Evolutionary conservation across 805 yeast species (phyloP).

Genomic region (Clavispora phyllophila): DNA sequence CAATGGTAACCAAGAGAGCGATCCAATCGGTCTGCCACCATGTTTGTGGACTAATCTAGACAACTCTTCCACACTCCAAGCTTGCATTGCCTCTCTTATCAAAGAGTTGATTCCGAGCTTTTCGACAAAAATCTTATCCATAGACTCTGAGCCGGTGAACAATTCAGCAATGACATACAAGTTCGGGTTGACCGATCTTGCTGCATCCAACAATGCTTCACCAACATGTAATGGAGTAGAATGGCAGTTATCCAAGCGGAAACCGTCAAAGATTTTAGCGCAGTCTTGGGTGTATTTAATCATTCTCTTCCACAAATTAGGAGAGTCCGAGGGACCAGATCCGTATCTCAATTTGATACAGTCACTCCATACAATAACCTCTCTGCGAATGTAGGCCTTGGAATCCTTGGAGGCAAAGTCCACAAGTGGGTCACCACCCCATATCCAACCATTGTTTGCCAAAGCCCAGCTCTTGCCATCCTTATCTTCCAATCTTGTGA

Average conservation of each 20-base stretch:
- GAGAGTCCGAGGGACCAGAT: constrained; percentile 69
- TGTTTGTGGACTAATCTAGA: constrained; percentile 84
- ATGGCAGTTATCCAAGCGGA: constrained; percentile 92
- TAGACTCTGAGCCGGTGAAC: constrained; percentile 85
- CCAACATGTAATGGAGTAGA: constrained; percentile 96
- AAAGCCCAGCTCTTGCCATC: constrained; percentile 62
- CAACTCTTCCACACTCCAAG: constrained; percentile 81
- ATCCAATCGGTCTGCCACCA: constrained; percentile 95
- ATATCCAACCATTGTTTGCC: constrained; percentile 97
- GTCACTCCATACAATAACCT: constrained; percentile 96
- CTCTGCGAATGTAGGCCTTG: constrained; percentile 81
- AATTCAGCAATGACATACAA: constrained; percentile 91
- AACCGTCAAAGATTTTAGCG: constrained; percentile 77
- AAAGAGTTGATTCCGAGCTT: constrained; percentile 83
- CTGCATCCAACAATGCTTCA: constrained; percentile 79
- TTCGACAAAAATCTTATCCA: constrained; percentile 88
- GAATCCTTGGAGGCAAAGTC: constrained; percentile 85
- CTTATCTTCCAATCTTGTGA: constrained; percentile 58
- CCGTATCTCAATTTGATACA: constrained; percentile 94
- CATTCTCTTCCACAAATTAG: constrained; percentile 87
- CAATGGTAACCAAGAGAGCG: constrained; percentile 74
- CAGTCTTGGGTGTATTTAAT: constrained; percentile 63
- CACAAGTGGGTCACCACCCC: constrained; percentile 92
- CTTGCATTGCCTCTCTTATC: constrained; percentile 96
- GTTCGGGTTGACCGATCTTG: constrained; percentile 79